Evolutionary conservation across 1,139 yeast species (phyloP).

Genomic region (Suhomyces guaymorum): DNA sequence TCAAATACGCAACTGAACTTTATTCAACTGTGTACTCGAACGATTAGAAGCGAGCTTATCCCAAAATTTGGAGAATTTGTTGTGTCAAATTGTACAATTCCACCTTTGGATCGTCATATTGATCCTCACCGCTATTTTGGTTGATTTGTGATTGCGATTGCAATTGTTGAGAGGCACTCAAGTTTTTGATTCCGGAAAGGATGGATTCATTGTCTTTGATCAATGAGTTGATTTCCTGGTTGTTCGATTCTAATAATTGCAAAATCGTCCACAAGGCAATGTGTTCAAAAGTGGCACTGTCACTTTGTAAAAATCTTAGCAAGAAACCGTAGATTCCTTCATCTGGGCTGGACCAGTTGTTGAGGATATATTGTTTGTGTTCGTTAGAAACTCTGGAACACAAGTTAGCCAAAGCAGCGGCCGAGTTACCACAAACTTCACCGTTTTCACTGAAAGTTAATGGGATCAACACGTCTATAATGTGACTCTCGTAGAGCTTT

Average conservation of each 20-base stretch:
- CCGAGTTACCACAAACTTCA: conserved; percentile 97
- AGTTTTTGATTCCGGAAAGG: conserved; percentile 55
- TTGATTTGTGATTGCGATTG: conserved; percentile 29
- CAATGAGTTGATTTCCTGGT: conserved; percentile 62
- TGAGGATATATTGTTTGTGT: conserved; percentile 72
- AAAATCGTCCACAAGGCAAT: conserved; percentile 97
- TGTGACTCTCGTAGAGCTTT: conserved; percentile 78
- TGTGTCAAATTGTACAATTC: conserved; percentile 79
- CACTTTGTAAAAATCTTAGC: conserved; percentile 74
- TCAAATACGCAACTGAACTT: conserved; percentile 1
- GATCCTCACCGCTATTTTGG: conserved; percentile 31
- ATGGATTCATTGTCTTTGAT: conserved; percentile 64
- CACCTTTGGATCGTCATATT: conserved; percentile 62
- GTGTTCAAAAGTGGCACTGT: conserved; percentile 96
- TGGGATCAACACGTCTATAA: conserved; percentile 87
- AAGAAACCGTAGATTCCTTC: conserved; percentile 89
- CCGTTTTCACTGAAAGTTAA: conserved; percentile 84
- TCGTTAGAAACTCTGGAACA: conserved; percentile 82
- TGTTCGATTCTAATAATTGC: conserved; percentile 87
- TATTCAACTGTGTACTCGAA: conserved; percentile 1
- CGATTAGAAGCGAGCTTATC: too few relatives aligned
- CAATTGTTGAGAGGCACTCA: conserved; percentile 44
- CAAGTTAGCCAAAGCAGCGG: conserved; percentile 95
- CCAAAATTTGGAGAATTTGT: conserved; percentile 63
- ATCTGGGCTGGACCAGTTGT: conserved; percentile 76